These are phyloP conservation scores for Leptodontidium sp. DNA, from an alignment of 2,329 filamentous ascomycete genomes.

Conservation along the genomic window DNA sequence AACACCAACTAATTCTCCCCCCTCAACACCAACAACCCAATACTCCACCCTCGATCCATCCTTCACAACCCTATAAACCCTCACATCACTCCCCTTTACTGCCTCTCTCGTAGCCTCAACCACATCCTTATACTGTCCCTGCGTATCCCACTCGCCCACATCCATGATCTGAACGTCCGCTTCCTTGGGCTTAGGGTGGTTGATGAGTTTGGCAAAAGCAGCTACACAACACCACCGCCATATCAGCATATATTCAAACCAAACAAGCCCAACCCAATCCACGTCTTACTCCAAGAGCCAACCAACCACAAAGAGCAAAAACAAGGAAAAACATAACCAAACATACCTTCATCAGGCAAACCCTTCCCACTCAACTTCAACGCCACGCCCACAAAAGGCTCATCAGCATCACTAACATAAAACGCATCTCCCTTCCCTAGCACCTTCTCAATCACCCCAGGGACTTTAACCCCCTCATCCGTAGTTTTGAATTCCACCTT, in stretches of 20 bases:
- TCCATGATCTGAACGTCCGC: conserved; percentile 71
- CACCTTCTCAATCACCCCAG: conserved; percentile 59
- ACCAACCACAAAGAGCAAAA: conserved; percentile 18
- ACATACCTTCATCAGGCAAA: conserved; percentile 69
- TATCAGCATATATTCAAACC: conserved; percentile 13
- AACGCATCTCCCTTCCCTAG: conserved; percentile 62
- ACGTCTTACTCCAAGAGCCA: background rate
- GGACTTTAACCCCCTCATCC: conserved; percentile 65
- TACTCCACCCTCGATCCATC: conserved; percentile 76
- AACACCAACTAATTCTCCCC: conserved; percentile 73
- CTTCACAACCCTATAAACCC: conserved; percentile 75
- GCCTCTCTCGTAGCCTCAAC: conserved; percentile 73
- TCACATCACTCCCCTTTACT: conserved; percentile 69
- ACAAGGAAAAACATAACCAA: conserved; percentile 26
- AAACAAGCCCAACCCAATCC: background rate
- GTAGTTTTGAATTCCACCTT: conserved; percentile 58
- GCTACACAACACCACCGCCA: conserved; percentile 52
- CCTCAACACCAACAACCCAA: conserved; percentile 75
- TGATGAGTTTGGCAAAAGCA: conserved; percentile 74
- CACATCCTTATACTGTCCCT: conserved; percentile 73
- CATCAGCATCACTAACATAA: conserved; percentile 85
- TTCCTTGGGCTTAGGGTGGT: conserved; percentile 60
- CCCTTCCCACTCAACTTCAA: conserved; percentile 64
- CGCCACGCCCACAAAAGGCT: conserved; percentile 81
- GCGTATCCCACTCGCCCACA: conserved; percentile 75